Evolutionary conservation across 768 basidiomycete species (phyloP).

Genomic region (Russula brevipes): DNA sequence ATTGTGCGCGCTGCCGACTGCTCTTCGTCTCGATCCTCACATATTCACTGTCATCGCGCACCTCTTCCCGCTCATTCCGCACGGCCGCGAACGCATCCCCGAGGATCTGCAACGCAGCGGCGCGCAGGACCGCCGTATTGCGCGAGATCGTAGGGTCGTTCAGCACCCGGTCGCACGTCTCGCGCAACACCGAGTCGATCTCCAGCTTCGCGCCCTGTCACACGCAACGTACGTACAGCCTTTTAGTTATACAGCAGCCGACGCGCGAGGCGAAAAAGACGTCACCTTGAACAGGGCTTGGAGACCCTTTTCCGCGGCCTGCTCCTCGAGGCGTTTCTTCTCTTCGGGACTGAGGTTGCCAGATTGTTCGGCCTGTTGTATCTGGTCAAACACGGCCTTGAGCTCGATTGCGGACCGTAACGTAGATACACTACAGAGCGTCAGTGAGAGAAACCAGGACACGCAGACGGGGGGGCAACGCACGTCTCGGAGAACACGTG

Average conservation of each 20-base stretch:
- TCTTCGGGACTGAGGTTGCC: constrained; percentile 76
- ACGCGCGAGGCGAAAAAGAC: constrained; percentile 6
- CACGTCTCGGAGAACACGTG: constrained; percentile 92
- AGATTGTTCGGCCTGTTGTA: constrained; percentile 82
- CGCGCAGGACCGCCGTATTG: constrained; percentile 62
- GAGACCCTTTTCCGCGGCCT: constrained; percentile 88
- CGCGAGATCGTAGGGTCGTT: constrained; percentile 49
- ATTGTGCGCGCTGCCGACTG: constrained; percentile 42
- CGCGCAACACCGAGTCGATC: constrained; percentile 81
- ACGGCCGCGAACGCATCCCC: constrained; percentile 74
- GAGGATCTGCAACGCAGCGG: constrained; percentile 76
- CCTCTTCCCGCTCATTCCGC: constrained; percentile 51
- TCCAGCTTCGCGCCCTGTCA: constrained; percentile 83
- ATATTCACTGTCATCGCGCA: constrained; percentile 67
- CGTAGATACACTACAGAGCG: constrained; percentile 62
- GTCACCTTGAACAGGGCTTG: constrained; percentile 84
- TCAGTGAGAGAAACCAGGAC: constrained; percentile 7
- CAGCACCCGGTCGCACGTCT: constrained; percentile 80
- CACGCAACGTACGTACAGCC: not conserved
- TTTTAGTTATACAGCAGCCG: not conserved
- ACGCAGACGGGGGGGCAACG: constrained; percentile 27
- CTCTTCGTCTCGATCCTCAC: constrained; percentile 74
- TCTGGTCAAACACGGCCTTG: constrained; percentile 86
- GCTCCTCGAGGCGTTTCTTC: constrained; percentile 78
- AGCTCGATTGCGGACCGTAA: constrained; percentile 82